phyloP scores from a whole-genome alignment of 1,284 basidiomycete species.

The Trametes versicolor region DNA sequence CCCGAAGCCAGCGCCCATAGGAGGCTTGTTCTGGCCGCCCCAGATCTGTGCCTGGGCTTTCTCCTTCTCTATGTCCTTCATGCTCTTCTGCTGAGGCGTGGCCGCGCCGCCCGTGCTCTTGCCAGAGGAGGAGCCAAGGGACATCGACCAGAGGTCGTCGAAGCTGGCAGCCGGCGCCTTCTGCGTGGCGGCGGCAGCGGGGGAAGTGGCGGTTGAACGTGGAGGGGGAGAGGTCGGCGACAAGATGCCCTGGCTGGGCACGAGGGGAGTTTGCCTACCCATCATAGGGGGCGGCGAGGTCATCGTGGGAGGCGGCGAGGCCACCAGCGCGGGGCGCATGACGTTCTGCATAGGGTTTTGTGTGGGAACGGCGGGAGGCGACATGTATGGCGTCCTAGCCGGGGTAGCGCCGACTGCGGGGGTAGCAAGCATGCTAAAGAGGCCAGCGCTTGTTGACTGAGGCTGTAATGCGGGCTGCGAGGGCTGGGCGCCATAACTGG shows the following conservation, averaged over 20 bases:
- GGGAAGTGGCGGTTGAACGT: slow-evolving; percentile 34
- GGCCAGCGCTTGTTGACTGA: slow-evolving; percentile 21
- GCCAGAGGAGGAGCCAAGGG: slow-evolving; percentile 61
- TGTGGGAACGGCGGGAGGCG: slow-evolving; percentile 31
- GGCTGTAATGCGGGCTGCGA: slow-evolving; percentile 32
- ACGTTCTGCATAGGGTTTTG: slow-evolving; percentile 31
- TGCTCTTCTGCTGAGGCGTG: slow-evolving; percentile 68
- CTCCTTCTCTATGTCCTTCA: slow-evolving; percentile 89
- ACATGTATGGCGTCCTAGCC: slow-evolving; percentile 35
- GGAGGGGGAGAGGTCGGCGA: slow-evolving; percentile 34
- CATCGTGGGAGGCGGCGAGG: slow-evolving; percentile 20
- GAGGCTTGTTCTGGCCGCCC: slow-evolving; percentile 56
- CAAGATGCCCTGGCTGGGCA: slow-evolving; percentile 31
- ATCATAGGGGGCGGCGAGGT: slow-evolving; percentile 35
- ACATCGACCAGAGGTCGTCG: slow-evolving; percentile 92
- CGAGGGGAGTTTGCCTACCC: slow-evolving; percentile 30
- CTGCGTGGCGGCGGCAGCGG: slow-evolving; percentile 37
- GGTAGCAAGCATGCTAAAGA: slow-evolving; percentile 40
- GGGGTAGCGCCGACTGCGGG: slow-evolving; percentile 20
- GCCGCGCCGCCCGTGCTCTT: slow-evolving; percentile 39
- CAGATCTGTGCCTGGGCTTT: slow-evolving; percentile 83
- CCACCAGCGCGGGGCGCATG: slow-evolving; percentile 21
- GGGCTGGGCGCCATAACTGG: slow-evolving; percentile 33
- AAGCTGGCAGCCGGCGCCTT: slow-evolving; percentile 63
- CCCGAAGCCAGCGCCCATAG: slow-evolving; percentile 55